A percentile compares a stretch with the other conserved stretches of the same genome.
Conservation (phyloP, 1,284 basidiomycete species). For the Farysia itapuensis region DNA sequence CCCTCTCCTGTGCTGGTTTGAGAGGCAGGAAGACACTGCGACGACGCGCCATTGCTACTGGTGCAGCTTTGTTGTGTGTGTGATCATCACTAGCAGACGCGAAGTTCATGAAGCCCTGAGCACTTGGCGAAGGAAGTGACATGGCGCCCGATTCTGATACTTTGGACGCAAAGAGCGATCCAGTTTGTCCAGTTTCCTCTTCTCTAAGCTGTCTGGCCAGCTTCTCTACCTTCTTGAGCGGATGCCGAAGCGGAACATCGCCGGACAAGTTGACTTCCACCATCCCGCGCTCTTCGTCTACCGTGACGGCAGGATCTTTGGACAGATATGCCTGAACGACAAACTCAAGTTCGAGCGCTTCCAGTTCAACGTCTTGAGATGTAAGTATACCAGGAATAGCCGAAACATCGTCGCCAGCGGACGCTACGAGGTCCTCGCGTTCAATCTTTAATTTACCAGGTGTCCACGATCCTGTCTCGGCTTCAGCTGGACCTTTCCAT, state of each 20-base stretch:
- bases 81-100: background rate
- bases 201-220: slow-evolving; percentile 20
- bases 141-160: slow-evolving; percentile 15
- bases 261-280: slow-evolving; percentile 32
- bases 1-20: slow-evolving; percentile 27
- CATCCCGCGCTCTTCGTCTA: slow-evolving; percentile 20
- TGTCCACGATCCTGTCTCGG: slow-evolving; percentile 10
- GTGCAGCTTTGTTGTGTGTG: slow-evolving; percentile 1
- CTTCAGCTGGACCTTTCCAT: slow-evolving; percentile 18
- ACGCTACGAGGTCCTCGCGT: slow-evolving; percentile 13
- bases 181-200: background rate
- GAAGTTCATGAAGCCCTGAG: slow-evolving; percentile 1
- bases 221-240: slow-evolving; percentile 21
- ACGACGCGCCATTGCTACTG: slow-evolving; percentile 4
- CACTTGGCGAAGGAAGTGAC: slow-evolving; percentile 24
- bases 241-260: slow-evolving; percentile 29
- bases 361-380: slow-evolving; percentile 22
- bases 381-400: slow-evolving; percentile 4
- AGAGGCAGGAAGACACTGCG: slow-evolving; percentile 30
- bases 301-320: slow-evolving; percentile 23
- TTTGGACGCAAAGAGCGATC: slow-evolving; percentile 9
- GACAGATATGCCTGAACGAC: slow-evolving; percentile 31
- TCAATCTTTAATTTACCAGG: slow-evolving; percentile 24
- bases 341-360: slow-evolving; percentile 33
- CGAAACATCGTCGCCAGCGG: slow-evolving; percentile 11